A percentile compares a stretch with the other conserved stretches of the same genome.
Conservation (phyloP, 2,329 filamentous ascomycete genomes). For the Aspergillus aculeatinus region DNA sequence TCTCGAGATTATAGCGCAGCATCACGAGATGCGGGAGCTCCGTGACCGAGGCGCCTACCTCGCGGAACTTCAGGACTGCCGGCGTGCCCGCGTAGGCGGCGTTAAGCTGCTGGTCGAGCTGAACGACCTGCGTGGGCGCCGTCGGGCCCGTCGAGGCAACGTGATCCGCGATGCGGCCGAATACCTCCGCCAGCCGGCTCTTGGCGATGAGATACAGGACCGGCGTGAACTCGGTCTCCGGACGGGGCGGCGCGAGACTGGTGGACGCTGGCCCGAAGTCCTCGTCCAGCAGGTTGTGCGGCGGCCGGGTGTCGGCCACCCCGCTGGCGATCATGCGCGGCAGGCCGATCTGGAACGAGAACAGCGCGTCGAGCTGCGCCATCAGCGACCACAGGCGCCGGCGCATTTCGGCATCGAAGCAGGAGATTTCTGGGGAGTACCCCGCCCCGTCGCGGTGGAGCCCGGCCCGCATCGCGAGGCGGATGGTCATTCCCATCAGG, state of each 20-base stretch:
- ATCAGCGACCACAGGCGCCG: slow-evolving; percentile 35
- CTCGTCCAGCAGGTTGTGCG: slow-evolving; percentile 42
- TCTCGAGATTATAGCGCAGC: too few species aligned
- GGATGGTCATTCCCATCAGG: slow-evolving; percentile 28
- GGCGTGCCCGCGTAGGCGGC: too few species aligned
- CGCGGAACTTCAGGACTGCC: too few species aligned
- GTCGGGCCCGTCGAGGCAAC: too few species aligned
- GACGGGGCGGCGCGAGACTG: slow-evolving; percentile 21
- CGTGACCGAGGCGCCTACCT: too few species aligned
- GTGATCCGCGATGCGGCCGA: neutral
- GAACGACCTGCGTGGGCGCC: too few species aligned
- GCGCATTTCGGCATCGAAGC: slow-evolving; percentile 33
- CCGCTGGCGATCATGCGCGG: slow-evolving; percentile 39
- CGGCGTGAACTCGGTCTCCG: too few species aligned
- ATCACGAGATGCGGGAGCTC: too few species aligned
- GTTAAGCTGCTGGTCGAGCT: too few species aligned
- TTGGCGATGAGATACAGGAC: slow-evolving; percentile 9
- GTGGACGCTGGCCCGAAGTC: slow-evolving; percentile 32
- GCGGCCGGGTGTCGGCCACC: slow-evolving; percentile 41
- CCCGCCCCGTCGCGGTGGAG: slow-evolving; percentile 45
- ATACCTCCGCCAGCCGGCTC: slow-evolving; percentile 11
- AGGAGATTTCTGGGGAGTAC: slow-evolving; percentile 15
- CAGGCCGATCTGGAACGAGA: slow-evolving; percentile 40
- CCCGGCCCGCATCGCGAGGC: slow-evolving; percentile 40
- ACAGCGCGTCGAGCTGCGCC: slow-evolving; percentile 39